Evolutionary conservation across 2,329 filamentous ascomycete species (phyloP), one percentile per base, ranked within the genome.

Genomic region (Geosmithia flava): DNA sequence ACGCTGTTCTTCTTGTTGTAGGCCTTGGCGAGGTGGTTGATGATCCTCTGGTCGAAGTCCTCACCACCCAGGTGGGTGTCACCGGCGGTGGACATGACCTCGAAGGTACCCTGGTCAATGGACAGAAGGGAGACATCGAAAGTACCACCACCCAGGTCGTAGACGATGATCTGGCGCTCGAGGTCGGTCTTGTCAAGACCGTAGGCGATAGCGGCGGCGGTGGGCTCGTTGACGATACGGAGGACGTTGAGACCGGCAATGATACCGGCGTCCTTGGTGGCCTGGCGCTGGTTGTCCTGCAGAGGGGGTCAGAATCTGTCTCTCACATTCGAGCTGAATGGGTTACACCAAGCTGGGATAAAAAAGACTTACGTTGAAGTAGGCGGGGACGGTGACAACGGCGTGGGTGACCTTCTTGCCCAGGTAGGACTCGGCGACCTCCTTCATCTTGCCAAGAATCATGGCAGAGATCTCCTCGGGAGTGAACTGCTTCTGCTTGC

Each of bases 1-100:
- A 94, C 88, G 59, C 70, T 73, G 77, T 96, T 80, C 80, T 96
- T 93, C 85, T 96, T 96, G 84, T 97, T 97, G 83, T 95, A 97
- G 60, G 79, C 76, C 85, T 97, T 96, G 76, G 85, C 83, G 66
- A 97, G 88, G 81, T 91, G 79, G 78, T 86, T 88, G 75, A 97
- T 95, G 68, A 97, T 79, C 66, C 91, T 85, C 80, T 97, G 89
- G 69, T 97, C 91, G 68, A 97, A 97, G 75, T 97, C 91, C 71
- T 97, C 90, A 82, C 90, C 90, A 84, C 90, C 90, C 58, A 96
- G 81, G 70, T 95, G 90, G 60, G 90, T 95, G 68, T 96, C 90
- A 88, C 90, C 89, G 65, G 89, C 88, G 60, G 89, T 95, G 68
- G 90, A 85, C 70, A 91, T 71, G 58, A 96, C 90, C 76, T 95